phyloP scores from a whole-genome alignment of 2,329 filamentous ascomycete species.

The Ascosphaera apis region DNA sequence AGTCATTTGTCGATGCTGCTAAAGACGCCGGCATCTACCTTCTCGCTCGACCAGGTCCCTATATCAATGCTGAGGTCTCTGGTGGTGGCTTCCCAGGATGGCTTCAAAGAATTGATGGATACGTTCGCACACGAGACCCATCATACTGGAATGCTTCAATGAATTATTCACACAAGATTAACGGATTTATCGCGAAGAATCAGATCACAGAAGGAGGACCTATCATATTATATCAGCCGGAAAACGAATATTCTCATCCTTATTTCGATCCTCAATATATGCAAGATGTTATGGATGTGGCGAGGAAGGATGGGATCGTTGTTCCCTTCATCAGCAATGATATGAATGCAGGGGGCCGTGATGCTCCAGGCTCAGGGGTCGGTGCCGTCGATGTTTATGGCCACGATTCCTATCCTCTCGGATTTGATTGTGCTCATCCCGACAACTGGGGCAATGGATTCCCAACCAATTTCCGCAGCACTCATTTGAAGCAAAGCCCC shows the following conservation, averaged over 20 bases:
- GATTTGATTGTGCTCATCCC: constrained; percentile 29
- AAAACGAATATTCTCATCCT: constrained; percentile 62
- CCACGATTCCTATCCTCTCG: constrained; percentile 33
- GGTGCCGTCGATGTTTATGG: constrained; percentile 41
- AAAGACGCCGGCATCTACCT: constrained; percentile 52
- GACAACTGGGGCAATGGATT: constrained; percentile 36
- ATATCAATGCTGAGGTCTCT: constrained; percentile 56
- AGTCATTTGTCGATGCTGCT: constrained; percentile 58
- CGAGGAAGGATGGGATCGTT: constrained; percentile 42
- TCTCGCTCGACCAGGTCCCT: constrained; percentile 46
- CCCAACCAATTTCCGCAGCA: constrained; percentile 30
- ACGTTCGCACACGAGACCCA: constrained; percentile 36
- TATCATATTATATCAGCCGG: constrained; percentile 54
- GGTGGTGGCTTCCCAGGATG: constrained; percentile 66
- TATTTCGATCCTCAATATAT: constrained; percentile 38
- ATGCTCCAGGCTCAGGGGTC: constrained; percentile 37
- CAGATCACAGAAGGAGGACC: constrained; percentile 71
- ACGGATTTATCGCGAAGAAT: constrained; percentile 35
- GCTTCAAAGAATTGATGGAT: constrained; percentile 44
- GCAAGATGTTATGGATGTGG: constrained; percentile 45
- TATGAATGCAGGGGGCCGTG: constrained; percentile 34
- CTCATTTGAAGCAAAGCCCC: constrained; percentile 38
- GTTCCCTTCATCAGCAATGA: constrained; percentile 60
- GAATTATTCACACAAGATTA: neutral
- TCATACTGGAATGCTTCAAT: constrained; percentile 22